Evolutionary conservation across 257 asterid species (phyloP), one percentile per base, ranked within the genome.

Genomic region (Capsicum baccatum): DNA sequence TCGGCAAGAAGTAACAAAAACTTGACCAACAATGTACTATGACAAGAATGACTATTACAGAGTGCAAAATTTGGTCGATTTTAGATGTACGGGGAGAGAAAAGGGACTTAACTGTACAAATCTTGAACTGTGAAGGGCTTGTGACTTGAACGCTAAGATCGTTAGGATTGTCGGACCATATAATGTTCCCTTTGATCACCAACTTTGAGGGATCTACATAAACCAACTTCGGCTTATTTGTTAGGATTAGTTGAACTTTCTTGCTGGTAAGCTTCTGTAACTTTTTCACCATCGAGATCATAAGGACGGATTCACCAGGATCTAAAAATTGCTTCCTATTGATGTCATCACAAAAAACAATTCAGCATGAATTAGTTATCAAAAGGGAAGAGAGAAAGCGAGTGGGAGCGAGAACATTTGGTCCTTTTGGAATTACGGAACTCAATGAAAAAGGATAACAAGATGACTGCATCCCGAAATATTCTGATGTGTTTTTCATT

Each of bases 251-350:
- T 83, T 97, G 99, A 86, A 95, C 99, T 85, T 97, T 97, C 94
- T 97, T 97, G 95, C 88, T 95, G 47, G 98, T 88, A 80, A 97
- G 89, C 87, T 94, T 97, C 92, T 91, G 97, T 80, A 95, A 86
- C 83, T 97, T 97, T 95, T 94, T 97, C 16, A 97, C 98, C 90
- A 89, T 93, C 33, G 99, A 95, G 90, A 97, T 97, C 99, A 97
- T 97, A 13, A 97, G 94, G 67, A 97, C 97, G 1, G 97, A 94
- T 90, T 97, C 99, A 8, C 99, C 99, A 0, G 97, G 96, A 91
- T 97, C 99, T 92, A 97, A 88, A 89, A 97, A 95, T 66, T 95
- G 98, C 86, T 97, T 89, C 99, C 99, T 97, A 93, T 80, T 84
- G 73, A 85, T 59, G 79, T 54, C 83, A 84, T 37, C 64, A 84